phyloP scores from a whole-genome alignment of 352 stramenopile species.

The Phytophthora quininea region DNA sequence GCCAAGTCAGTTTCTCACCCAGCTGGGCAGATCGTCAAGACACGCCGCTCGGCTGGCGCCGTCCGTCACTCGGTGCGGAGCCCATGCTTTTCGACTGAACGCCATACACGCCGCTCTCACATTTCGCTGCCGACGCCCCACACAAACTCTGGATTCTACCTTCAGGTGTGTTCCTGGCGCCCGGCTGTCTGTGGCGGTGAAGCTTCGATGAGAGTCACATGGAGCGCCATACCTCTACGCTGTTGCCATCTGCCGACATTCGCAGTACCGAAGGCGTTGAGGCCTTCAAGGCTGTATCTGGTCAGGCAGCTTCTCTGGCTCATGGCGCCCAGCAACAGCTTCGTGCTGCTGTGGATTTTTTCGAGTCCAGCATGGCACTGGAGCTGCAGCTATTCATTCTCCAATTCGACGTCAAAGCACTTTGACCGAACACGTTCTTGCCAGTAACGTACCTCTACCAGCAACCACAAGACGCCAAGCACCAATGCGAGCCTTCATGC shows the following conservation, averaged over 20 bases:
- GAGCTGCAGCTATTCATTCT: conserved; percentile 27
- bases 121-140: not conserved
- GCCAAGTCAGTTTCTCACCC: conserved; percentile 10
- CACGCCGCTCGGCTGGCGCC: too few relatives aligned
- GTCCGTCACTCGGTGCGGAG: not conserved
- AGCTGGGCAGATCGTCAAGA: not conserved
- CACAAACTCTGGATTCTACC: conserved; percentile 25
- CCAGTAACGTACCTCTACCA: conserved; percentile 20
- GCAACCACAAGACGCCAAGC: conserved; percentile 8
- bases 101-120: not conserved
- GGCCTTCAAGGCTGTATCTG: conserved; percentile 16
- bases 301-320: conserved; percentile 32
- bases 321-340: conserved; percentile 15
- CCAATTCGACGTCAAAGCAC: conserved; percentile 28
- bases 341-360: conserved; percentile 8
- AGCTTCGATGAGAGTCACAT: not conserved
- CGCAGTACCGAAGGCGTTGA: conserved; percentile 20
- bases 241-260: conserved; percentile 9
- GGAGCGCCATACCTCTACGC: conserved; percentile 22
- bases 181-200: conserved; percentile 24
- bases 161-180: conserved; percentile 25
- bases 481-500: conserved; percentile 73
- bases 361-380: conserved; percentile 8
- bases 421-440: conserved; percentile 24
- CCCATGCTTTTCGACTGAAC: not conserved